Evolutionary conservation across 2,329 filamentous ascomycete species (phyloP), one percentile per base, ranked within the genome.

Genomic region (Fusarium xyrophilum): DNA sequence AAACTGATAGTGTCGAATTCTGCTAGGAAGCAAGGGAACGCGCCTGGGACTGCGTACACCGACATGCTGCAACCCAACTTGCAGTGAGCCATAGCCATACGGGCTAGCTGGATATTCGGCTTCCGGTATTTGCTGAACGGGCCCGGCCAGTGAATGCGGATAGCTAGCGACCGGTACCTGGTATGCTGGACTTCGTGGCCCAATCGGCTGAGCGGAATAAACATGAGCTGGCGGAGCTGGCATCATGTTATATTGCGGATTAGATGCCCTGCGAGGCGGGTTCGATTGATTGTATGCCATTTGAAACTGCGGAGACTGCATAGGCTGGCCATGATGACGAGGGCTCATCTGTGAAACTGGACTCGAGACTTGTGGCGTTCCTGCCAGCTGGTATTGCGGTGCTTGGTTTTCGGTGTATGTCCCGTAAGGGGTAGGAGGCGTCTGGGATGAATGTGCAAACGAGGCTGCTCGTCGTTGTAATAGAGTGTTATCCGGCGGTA

Each of bases 1-100:
- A 50, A 83, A 85, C 65, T 90, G 87, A 71, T 90, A 92, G 53
- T 86, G 78, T 8, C 79, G 79, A 63, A 79, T 78, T 10, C 56
- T 52, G 12, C 59, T 44, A 3, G 64, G 61, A 9, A 58, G 59
- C n/a, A 50, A 35, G 9, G 79, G 75, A n/a, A 80, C 71, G 50
- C 84, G 80, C 39, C 75, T 78, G 5, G 85, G 86, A 63, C 85
- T 88, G 23, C 83, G 80, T 17, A 82, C 69, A 33, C 79, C 73
- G n/a, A 79, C 77, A 59, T 86, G 79, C 53, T 86, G 84, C 17
- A 87, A 76, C 8, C 82, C 77, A 61, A 77, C 78, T 40, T 78
- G 68, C 15, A 85, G 48, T 4, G 84, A 81, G 48, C 76, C 79
- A 46, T 71, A 75, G 9, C 84, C 82, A 36, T 80, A 77, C 1